Evolutionary conservation across 163 green algal genomes (phyloP).

Genomic region (Prototheca wickerhamii): DNA sequence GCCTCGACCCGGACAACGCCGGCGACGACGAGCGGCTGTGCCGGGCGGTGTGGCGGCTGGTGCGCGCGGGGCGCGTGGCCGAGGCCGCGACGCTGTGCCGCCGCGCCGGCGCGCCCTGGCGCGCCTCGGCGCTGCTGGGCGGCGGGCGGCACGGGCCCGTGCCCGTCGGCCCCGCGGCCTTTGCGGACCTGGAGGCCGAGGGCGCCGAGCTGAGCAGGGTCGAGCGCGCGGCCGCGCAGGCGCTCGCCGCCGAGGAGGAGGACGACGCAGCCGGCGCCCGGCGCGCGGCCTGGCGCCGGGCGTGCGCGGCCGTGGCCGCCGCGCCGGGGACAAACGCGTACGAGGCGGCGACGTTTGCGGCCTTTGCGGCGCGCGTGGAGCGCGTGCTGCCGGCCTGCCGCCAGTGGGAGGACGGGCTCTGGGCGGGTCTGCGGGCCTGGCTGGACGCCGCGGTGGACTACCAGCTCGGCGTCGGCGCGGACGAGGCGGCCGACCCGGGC

Average conservation of each 20-base stretch:
- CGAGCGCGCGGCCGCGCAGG: constrained; percentile 39
- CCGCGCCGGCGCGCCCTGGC: constrained; percentile 56
- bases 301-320: constrained; percentile 20
- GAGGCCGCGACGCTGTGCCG: constrained; percentile 41
- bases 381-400: constrained; percentile 45
- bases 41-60: constrained; percentile 49
- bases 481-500: constrained; percentile 11
- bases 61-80: constrained; percentile 46
- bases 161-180: constrained; percentile 50
- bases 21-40: constrained; percentile 44
- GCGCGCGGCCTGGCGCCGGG: constrained; percentile 57
- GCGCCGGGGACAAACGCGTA: constrained; percentile 10
- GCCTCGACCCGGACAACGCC: constrained; percentile 42
- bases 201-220: constrained; percentile 24
- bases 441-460: constrained; percentile 29
- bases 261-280: constrained; percentile 16
- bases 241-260: constrained; percentile 17
- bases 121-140: constrained; percentile 46
- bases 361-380: constrained; percentile 40
- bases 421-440: constrained; percentile 50
- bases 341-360: constrained; percentile 59
- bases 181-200: neutral
- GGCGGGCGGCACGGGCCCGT: constrained; percentile 44
- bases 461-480: constrained; percentile 29
- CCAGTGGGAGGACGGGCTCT: constrained; percentile 61